Base-by-base conservation (phyloP, 495 filamentous ascomycete genomes). In the Sordaria brevicollis region DNA sequence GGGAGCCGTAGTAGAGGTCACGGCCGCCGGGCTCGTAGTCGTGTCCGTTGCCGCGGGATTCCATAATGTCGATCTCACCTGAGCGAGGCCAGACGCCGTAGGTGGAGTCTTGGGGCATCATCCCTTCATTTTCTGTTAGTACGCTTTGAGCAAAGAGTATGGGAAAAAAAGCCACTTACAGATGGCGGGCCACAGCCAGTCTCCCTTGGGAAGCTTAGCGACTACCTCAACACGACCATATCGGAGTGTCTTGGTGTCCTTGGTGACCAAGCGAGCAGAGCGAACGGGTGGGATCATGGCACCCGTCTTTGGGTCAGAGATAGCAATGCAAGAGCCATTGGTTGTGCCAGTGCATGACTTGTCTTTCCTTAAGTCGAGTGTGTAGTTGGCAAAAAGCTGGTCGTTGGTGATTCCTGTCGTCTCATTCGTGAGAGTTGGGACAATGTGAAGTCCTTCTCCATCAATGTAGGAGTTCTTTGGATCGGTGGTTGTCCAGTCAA, bases 121-220 rank as follows among this genome's bases (percentile, higher is more conserved):
- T 83, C 73, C 67, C 67, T 68, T 43, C 4, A 15, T 11, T 54
- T 57, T 19, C 8, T 54, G 21, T 62, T 31, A 31, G 49, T 62
- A 62, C 13, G 25, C 4, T 8, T 8, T 39, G 37, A 4, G 17
- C 2, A 29, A 17, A 2, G 5, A 25, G 2, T 8, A 6, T 0
- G 0, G 4, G 13, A 62, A 3, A 34, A 8, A 17, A 0, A 54
- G 3, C 8, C 15, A 10, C 67, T 62, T 68, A 65, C 75, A 83
- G 31, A 84, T 82, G 7, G 82, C 80, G 9, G 81, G 81, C 80
- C 81, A 83, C 0, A 82, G 68, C 81, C 82, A 84, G 68, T 80
- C 74, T 15, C 82, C 82, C 62, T 75, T 67, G 2, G 81, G 80
- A 67, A 83, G 75, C 70, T 82, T 83, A 0, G 82, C 82, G 0